Conservation (phyloP, 495 filamentous ascomycete species). For the Penicillium odoratum region DNA sequence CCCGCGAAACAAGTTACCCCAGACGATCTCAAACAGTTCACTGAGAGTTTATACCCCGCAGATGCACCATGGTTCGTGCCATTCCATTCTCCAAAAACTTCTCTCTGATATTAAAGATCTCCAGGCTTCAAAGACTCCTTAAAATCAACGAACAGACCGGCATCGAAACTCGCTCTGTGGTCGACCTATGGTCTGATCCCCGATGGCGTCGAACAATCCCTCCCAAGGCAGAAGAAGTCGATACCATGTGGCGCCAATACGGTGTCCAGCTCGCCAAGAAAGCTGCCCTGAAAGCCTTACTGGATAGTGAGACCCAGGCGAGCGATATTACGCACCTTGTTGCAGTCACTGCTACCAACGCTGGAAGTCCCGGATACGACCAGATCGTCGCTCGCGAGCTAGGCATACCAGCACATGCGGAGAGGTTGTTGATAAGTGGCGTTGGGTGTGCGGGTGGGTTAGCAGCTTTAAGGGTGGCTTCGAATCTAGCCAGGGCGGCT, state of each 20-base stretch:
- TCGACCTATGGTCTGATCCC: slow-evolving; percentile 57
- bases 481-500: slow-evolving; percentile 60
- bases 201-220: slow-evolving; percentile 35
- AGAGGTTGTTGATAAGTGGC: slow-evolving; percentile 62
- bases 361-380: slow-evolving; percentile 69
- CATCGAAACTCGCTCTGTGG: slow-evolving; percentile 60
- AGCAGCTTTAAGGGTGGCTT: slow-evolving; percentile 59
- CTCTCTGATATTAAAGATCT: neutral
- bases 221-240: slow-evolving; percentile 57
- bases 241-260: slow-evolving; percentile 54
- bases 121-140: slow-evolving; percentile 51
- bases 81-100: neutral
- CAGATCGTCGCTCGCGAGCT: slow-evolving; percentile 59
- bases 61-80: slow-evolving; percentile 1
- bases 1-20: neutral
- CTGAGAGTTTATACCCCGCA: neutral
- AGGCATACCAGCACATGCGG: slow-evolving; percentile 47
- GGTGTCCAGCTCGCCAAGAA: slow-evolving; percentile 58
- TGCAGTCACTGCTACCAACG: slow-evolving; percentile 65
- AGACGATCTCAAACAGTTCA: neutral
- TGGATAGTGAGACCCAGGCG: slow-evolving; percentile 45
- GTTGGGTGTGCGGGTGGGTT: slow-evolving; percentile 67
- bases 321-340: slow-evolving; percentile 63
- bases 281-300: slow-evolving; percentile 60
- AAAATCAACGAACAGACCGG: slow-evolving; percentile 63